These are phyloP conservation scores for Canavalia ensiformis DNA, from an alignment of 306 rosid genomes.

Conservation along the genomic window DNA sequence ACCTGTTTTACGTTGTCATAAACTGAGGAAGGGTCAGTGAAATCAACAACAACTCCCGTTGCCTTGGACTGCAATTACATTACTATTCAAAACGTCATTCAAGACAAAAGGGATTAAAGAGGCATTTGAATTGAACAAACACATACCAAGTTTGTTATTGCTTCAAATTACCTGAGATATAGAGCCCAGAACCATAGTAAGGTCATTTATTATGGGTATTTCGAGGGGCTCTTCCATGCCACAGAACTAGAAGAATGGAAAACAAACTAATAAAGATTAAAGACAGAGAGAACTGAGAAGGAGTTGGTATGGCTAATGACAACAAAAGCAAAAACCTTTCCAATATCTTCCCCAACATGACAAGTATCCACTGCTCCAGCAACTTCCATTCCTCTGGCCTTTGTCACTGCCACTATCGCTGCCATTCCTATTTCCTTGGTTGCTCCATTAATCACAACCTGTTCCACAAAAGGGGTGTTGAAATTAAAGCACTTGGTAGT, in stretches of 20 bases:
- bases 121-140: not conserved
- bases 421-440: conserved; percentile 97
- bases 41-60: conserved; percentile 84
- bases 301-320: conserved; percentile 2
- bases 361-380: conserved; percentile 60
- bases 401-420: conserved; percentile 84
- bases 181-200: conserved; percentile 93
- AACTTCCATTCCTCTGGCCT: conserved; percentile 66
- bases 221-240: conserved; percentile 92
- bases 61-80: conserved; percentile 69
- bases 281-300: not conserved
- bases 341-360: conserved; percentile 62
- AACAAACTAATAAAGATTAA: not conserved
- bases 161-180: conserved; percentile 79
- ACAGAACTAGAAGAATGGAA: conserved; percentile 61
- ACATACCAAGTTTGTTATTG: not conserved
- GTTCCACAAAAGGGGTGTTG: not conserved
- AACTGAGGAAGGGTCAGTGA: conserved; percentile 84
- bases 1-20: conserved; percentile 98
- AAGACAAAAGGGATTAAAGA: conserved; percentile 3
- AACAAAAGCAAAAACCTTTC: conserved; percentile 47
- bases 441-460: conserved; percentile 94
- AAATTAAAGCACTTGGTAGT: not conserved
- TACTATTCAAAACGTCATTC: conserved; percentile 12
- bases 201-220: conserved; percentile 86